These are phyloP conservation scores for Entomortierella beljakovae DNA, from an alignment of 192 early-diverging fungal genomes.

Conservation along the genomic window DNA sequence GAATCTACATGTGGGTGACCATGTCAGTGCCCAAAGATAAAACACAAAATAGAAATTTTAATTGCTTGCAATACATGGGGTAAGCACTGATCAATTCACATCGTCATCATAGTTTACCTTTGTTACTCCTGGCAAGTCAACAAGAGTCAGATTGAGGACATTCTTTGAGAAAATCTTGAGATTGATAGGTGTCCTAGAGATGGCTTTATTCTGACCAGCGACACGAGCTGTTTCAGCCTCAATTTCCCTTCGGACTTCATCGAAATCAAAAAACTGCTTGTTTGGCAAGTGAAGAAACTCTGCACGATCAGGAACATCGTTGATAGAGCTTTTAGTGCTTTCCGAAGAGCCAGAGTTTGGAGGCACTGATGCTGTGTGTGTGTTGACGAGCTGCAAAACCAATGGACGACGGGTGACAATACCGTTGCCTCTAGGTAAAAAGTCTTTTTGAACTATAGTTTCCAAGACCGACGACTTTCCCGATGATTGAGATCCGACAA, in stretches of 20 bases:
- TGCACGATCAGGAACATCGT: slow-evolving; percentile 44
- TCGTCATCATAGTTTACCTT: slow-evolving; percentile 60
- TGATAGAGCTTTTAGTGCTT: slow-evolving; percentile 33
- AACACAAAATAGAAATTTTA: not conserved
- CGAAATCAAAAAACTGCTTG: slow-evolving; percentile 82
- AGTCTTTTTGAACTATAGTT: slow-evolving; percentile 98
- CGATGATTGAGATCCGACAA: slow-evolving; percentile 87
- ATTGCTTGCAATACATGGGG: not conserved
- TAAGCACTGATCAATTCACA: not conserved
- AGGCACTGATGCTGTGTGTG: slow-evolving; percentile 39
- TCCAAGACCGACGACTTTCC: slow-evolving; percentile 99
- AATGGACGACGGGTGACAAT: slow-evolving; percentile 87
- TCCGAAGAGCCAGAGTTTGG: slow-evolving; percentile 37
- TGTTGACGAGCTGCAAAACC: slow-evolving; percentile 82
- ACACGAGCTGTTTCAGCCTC: slow-evolving; percentile 83
- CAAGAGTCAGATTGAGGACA: slow-evolving; percentile 84
- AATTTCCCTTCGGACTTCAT: slow-evolving; percentile 82
- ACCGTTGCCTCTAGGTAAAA: slow-evolving; percentile 92
- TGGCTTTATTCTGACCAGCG: slow-evolving; percentile 84
- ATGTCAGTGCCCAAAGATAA: not conserved
- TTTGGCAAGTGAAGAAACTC: slow-evolving; percentile 83
- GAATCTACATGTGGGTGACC: slow-evolving; percentile 51
- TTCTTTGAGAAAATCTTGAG: slow-evolving; percentile 81
- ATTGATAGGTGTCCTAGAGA: slow-evolving; percentile 81
- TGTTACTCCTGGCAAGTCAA: slow-evolving; percentile 86